These are phyloP conservation scores for Oryza nivara DNA, from an alignment of 176 grass and related monocot genomes.

Conservation along the genomic window DNA sequence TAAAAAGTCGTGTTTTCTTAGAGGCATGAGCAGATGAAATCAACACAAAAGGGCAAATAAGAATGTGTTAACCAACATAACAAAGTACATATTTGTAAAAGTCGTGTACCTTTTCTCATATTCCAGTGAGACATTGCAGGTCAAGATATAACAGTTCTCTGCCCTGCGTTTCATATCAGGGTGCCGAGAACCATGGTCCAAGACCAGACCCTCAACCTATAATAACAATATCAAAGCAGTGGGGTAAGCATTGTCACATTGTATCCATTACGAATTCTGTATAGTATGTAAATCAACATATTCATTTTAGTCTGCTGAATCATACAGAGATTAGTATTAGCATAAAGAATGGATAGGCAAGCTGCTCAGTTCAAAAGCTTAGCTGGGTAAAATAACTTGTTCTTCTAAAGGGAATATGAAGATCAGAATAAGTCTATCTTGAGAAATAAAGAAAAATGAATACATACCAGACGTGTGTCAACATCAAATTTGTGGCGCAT, in stretches of 20 bases:
- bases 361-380: neutral
- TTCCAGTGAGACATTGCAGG: slow-evolving; percentile 94
- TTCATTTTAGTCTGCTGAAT: neutral
- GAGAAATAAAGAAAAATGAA: slow-evolving; percentile 19
- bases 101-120: slow-evolving; percentile 90
- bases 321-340: neutral
- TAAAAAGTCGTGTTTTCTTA: neutral
- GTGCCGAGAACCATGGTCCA: slow-evolving; percentile 98
- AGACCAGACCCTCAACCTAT: slow-evolving; percentile 92
- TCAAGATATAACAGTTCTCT: slow-evolving; percentile 99
- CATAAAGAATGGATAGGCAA: neutral
- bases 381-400: neutral
- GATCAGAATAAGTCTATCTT: neutral
- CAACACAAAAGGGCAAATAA: neutral
- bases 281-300: neutral
- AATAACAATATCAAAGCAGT: slow-evolving; percentile 14
- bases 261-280: neutral
- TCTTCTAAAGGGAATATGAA: neutral
- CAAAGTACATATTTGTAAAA: neutral
- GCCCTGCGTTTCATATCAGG: slow-evolving; percentile 99
- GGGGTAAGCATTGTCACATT: neutral
- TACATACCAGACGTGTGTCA: slow-evolving; percentile 82
- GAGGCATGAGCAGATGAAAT: neutral
- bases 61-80: slow-evolving; percentile 6
- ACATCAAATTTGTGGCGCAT: slow-evolving; percentile 99